A percentile compares a stretch with the other conserved stretches of the same genome.
Conservation (phyloP, 495 filamentous ascomycete genomes). For the Trichoderma erinaceum region DNA sequence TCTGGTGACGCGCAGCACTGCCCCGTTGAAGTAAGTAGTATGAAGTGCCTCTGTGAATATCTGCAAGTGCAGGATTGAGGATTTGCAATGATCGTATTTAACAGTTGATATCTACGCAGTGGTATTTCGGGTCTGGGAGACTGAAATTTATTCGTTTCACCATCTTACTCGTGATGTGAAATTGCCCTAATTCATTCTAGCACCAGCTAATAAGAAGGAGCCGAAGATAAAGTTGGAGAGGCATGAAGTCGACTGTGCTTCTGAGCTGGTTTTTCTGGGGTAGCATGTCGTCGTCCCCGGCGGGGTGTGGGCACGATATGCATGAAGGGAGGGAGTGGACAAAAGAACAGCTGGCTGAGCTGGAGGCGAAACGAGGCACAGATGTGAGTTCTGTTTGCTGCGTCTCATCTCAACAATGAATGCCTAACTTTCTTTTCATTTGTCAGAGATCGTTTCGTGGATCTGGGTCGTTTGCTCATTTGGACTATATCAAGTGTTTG, state of each 20-base stretch:
- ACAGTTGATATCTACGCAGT: background rate
- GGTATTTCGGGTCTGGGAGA: background rate
- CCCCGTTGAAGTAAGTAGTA: background rate
- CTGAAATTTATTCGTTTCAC: background rate
- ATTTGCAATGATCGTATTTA: background rate
- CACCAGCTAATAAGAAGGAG: background rate
- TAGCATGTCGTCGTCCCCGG: background rate
- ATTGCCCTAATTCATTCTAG: background rate
- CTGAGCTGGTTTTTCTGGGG: background rate
- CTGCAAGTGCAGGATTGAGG: background rate
- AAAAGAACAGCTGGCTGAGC: slow-evolving; percentile 37
- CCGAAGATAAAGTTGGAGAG: background rate
- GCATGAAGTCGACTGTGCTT: background rate
- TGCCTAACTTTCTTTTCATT: background rate
- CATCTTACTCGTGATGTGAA: background rate
- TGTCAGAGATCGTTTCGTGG: slow-evolving; percentile 68
- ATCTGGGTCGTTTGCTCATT: slow-evolving; percentile 74
- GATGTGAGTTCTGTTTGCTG: slow-evolving; percentile 36
- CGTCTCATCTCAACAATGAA: background rate
- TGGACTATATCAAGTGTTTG: slow-evolving; percentile 67
- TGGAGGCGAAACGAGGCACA: slow-evolving; percentile 50
- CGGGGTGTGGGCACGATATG: slow-evolving; percentile 23
- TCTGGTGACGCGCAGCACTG: background rate
- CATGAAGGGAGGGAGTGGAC: slow-evolving; percentile 29
- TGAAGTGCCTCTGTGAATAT: background rate